These are phyloP conservation scores for Purshia tridentata DNA, from an alignment of 306 rosid species.

Conservation along the genomic window DNA sequence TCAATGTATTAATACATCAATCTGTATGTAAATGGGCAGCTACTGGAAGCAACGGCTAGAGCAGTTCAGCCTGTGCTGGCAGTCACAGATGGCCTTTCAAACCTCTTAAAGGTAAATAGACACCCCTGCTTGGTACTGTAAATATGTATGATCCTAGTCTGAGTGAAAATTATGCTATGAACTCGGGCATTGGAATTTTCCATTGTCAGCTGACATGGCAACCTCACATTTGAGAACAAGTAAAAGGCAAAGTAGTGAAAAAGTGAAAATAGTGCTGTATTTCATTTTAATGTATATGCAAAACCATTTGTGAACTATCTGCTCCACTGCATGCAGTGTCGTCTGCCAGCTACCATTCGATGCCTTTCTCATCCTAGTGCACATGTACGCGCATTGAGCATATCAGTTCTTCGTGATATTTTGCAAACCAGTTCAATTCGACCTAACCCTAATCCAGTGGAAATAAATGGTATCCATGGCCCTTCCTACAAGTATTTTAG, in stretches of 20 bases:
- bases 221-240: not conserved
- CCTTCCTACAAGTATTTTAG: conserved; percentile 58
- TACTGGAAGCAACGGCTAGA: conserved; percentile 91
- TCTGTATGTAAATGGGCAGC: conserved; percentile 42
- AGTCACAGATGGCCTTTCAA: conserved; percentile 93
- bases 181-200: not conserved
- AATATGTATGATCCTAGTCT: conserved; percentile 1
- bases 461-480: conserved; percentile 42
- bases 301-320: conserved; percentile 4
- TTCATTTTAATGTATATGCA: not conserved
- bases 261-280: not conserved
- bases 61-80: conserved; percentile 83
- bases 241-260: not conserved
- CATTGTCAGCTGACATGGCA: not conserved
- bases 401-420: conserved; percentile 89
- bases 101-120: conserved; percentile 69
- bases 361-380: conserved; percentile 96
- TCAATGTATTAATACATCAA: conserved; percentile 11
- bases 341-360: conserved; percentile 72
- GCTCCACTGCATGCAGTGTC: conserved; percentile 63
- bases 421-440: conserved; percentile 56
- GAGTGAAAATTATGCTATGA: not conserved
- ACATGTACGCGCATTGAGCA: conserved; percentile 77
- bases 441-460: conserved; percentile 43
- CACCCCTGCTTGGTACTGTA: not conserved